Base-by-base conservation (phyloP, 73 alveolate genomes). In the Symbiodinium pilosum region DNA sequence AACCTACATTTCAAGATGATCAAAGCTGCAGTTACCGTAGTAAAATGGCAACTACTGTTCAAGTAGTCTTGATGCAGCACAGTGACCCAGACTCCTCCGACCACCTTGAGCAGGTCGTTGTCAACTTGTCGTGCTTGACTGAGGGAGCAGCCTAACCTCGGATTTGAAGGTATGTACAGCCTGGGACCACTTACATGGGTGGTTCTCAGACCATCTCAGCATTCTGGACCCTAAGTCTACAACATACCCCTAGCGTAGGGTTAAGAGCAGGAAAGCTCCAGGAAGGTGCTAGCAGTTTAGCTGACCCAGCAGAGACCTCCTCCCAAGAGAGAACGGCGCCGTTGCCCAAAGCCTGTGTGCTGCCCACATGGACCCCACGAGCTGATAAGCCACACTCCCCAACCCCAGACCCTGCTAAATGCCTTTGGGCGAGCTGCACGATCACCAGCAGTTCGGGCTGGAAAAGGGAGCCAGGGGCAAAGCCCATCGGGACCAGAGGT, bases 381-480 rank as follows among this genome's bases (percentile, higher is more conserved):
- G n/a, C n/a, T n/a, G n/a, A n/a, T n/a, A n/a, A n/a, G n/a, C n/a
- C n/a, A n/a, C n/a, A n/a, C n/a, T n/a, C n/a, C n/a, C n/a, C n/a
- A n/a, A n/a, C n/a, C n/a, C n/a, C n/a, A n/a, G n/a, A n/a, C n/a
- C n/a, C n/a, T n/a, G n/a, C n/a, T n/a, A n/a, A n/a, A n/a, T n/a
- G n/a, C n/a, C n/a, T n/a, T n/a, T n/a, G 34, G 4, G 32, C 85
- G 85, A n/a, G 85, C 85, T n/a, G 85, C 85, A 73, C 85, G 43
- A 73, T 73, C 44, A 73, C 85, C 85, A 73, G 43, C 85, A 73
- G 85, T 43, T 73, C 85, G 11, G 85, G 43, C 44, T 73, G 85
- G 85, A 73, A 73, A 32, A 73, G 85, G 30, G 85, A 73, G 18
- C 85, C 85, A 42, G 85, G 85, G 14, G 85, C 85, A 12, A 73